phyloP scores from a whole-genome alignment of 169 alveolate species.

The Perkinsus olseni region DNA sequence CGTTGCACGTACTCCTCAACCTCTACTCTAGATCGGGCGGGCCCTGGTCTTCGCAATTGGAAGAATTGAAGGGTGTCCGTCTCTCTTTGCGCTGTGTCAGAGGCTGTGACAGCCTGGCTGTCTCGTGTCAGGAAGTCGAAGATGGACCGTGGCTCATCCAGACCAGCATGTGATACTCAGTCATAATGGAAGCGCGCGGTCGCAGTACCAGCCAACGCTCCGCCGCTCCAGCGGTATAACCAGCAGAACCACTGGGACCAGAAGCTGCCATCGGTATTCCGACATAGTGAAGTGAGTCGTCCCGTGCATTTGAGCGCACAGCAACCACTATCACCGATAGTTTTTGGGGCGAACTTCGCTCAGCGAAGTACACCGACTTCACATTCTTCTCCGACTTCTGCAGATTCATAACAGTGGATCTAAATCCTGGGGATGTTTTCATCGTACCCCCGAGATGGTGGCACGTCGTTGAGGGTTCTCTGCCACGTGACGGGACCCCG shows the following conservation, averaged over 20 bases:
- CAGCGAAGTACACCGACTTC: too few species aligned
- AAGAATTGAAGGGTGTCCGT: too few species aligned
- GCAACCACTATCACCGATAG: too few species aligned
- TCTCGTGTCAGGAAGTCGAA: not conserved
- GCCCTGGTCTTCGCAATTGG: too few species aligned
- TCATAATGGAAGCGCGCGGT: not conserved
- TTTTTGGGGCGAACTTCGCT: too few species aligned
- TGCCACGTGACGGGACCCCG: not conserved
- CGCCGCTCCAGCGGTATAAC: too few species aligned
- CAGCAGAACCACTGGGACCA: too few species aligned
- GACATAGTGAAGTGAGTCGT: not conserved
- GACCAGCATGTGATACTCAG: not conserved
- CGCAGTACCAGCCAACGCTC: not conserved
- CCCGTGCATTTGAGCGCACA: not conserved
- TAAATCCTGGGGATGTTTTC: not conserved
- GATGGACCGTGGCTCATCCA: not conserved
- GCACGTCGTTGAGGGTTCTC: not conserved
- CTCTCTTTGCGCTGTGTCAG: too few species aligned
- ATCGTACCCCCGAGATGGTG: not conserved
- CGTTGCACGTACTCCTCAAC: too few species aligned
- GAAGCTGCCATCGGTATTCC: too few species aligned
- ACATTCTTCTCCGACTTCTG: too few species aligned
- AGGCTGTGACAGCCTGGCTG: too few species aligned
- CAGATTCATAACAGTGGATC: not conserved
- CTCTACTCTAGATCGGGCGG: not conserved